Base-by-base conservation (phyloP, 2,329 filamentous ascomycete species). In the Colletotrichum graminicola region DNA sequence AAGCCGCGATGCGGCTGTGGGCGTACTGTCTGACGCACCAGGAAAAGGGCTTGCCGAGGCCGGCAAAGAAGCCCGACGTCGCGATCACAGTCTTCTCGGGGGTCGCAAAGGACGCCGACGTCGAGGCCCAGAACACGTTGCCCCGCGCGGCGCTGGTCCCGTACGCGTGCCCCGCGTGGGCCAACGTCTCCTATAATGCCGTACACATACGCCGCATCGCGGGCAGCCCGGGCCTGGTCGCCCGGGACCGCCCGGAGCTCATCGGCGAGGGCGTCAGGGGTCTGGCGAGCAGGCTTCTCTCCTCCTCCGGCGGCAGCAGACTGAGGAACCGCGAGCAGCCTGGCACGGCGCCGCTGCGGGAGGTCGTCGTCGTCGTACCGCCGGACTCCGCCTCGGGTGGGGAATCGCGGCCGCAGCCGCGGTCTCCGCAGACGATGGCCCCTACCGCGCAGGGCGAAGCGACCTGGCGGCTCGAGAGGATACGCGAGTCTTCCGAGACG, bases 1-100 rank as follows among this genome's bases (percentile, higher is more conserved):
- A 92, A 75, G 85, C 85, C 1, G 86, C 85, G 3, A 79, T 91
- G 74, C 82, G 89, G 34, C 91, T 86, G 67, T 89, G 85, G 87
- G 82, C 86, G 8, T 78, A 83, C 45, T 85, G 83, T 49, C 78
- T 79, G 21, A 78, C 79, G n/a, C 78, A 83, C 47, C 73, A 75
- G 10, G 80, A 82, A 54, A 76, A 76, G 1, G 64, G 66, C 5
- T 74, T 76, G 36, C 72, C 77, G 69, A 77, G 74, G 41, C 73
- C 71, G 39, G 39, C 67, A 7, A 61, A 67, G 1, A 85, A 80
- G 73, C 82, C 84, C 1, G 83, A 75, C 62, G 79, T 86, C 10
- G 82, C 80, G 2, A 78, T 88, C 29, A 88, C 86, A 0, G 82
- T 88, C 2, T 87, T 87, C 69, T 75, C 82, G 0, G 83, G 82